Percentiles rank a stretch among this genome's conserved stretches.
These are phyloP conservation scores for Plasmodium berghei DNA, from an alignment of 169 alveolate genomes.

Conservation along the genomic window DNA sequence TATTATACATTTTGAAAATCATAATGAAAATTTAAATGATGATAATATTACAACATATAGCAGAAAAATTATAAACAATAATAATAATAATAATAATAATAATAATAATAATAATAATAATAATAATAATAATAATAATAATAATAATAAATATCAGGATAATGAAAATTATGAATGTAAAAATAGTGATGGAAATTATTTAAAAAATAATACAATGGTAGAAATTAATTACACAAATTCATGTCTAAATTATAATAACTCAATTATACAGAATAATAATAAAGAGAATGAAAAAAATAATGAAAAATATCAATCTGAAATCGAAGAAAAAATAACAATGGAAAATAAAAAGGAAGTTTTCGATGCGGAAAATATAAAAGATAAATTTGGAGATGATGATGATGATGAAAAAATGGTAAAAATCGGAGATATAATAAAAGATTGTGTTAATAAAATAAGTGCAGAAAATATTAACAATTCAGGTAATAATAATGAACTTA, in stretches of 20 bases:
- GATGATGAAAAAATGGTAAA: slow-evolving; percentile 64
- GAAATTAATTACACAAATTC: slow-evolving; percentile 53
- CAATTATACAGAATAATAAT: neutral
- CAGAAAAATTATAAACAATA: neutral
- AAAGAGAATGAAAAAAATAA: neutral
- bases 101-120: slow-evolving; percentile 8
- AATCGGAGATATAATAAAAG: slow-evolving; percentile 35
- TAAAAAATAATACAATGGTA: neutral
- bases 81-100: no score
- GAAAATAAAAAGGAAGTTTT: neutral
- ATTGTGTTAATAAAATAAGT: slow-evolving; percentile 23
- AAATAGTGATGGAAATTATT: neutral
- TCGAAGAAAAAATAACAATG: neutral
- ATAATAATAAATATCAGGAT: slow-evolving; percentile 1
- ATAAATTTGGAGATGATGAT: slow-evolving; percentile 29
- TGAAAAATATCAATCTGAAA: neutral
- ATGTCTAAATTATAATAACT: slow-evolving; percentile 36
- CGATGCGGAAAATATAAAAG: neutral
- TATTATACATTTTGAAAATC: no score
- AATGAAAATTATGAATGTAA: neutral
- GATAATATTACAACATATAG: neutral
- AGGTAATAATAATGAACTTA: no score
- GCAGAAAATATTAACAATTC: neutral
- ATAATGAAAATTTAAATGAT: neutral
- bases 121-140: slow-evolving; percentile 1